Base-by-base conservation (phyloP, 805 yeast genomes). In the Candida succiphila region DNA sequence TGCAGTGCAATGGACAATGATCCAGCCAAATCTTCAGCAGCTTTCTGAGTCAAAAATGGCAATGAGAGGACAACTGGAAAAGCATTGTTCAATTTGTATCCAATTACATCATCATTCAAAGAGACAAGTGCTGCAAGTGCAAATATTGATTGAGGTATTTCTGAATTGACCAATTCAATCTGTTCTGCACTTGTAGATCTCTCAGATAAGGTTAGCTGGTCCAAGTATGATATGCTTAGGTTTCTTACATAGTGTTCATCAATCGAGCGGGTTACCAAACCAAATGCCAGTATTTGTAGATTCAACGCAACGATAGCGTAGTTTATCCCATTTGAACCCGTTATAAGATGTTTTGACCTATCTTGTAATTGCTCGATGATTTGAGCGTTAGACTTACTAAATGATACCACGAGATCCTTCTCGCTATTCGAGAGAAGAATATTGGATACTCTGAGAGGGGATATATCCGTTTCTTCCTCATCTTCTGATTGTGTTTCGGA, bases 1-100 rank as follows among this genome's bases (percentile, higher is more conserved):
- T 69, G 72, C 43, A 84, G 62, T 3, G 88, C 86, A 31, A 69
- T 53, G 1, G 88, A 81, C 25, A 87, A 71, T 25, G 72, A 59
- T 34, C 58, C 54, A 1, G 92, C 69, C 2, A 78, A 67, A 5
- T 61, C 57, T 30, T 61, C 51, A 26, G 86, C 78, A 28, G 71
- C 60, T 0, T 50, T 53, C 4, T 61, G 42, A 7, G 63, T 46
- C 34, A 81, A 64, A 14, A 67, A 60, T 10, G 75, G 73, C 33
- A 75, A 65, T 0, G 81, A 68, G 13, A 81, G 63, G 35, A 79
- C 56, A 3, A 74, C 55, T 2, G 83, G 79, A 44, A 44, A 57
- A 19, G 47, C 36, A 29, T 49, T 46, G 30, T 45, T 42, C 19
- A 57, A 39, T 39, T 36, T 56, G 42, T 58, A 58, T 55, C 66